These are phyloP conservation scores for Aegilops umbellulata DNA, from an alignment of 176 grass and related monocot genomes.

Conservation along the genomic window DNA sequence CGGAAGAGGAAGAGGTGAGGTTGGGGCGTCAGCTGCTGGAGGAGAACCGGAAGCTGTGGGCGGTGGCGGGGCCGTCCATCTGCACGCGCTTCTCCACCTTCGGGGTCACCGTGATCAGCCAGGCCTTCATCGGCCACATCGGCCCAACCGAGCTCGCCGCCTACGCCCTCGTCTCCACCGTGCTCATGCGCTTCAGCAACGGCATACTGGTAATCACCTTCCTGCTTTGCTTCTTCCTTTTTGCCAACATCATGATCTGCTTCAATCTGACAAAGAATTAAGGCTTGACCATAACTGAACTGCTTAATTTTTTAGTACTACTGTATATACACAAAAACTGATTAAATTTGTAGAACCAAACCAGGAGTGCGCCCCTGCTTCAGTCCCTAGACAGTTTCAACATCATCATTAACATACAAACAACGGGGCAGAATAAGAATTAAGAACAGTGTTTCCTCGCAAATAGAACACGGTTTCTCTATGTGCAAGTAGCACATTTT, in stretches of 20 bases:
- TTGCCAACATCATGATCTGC: no score
- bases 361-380: not conserved
- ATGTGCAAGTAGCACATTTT: not conserved
- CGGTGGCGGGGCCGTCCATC: constrained; percentile 79
- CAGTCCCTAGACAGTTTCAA: not conserved
- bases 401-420: not conserved
- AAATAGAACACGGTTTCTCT: no score
- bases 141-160: constrained; percentile 86
- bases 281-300: not conserved
- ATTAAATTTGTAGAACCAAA: not conserved
- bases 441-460: not conserved
- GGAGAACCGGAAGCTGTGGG: constrained; percentile 93
- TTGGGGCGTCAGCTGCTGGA: constrained; percentile 31
- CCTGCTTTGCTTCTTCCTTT: not conserved
- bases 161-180: constrained; percentile 74
- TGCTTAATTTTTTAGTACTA: not conserved
- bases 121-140: constrained; percentile 88
- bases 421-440: not conserved
- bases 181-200: constrained; percentile 80
- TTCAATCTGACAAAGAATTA: not conserved
- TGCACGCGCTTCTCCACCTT: constrained; percentile 80
- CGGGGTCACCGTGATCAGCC: constrained; percentile 92
- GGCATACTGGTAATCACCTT: constrained; percentile 56
- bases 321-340: not conserved
- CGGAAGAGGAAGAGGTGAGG: not conserved